phyloP scores from a whole-genome alignment of 2,329 filamentous ascomycete species.

The Aspergillus sergii region DNA sequence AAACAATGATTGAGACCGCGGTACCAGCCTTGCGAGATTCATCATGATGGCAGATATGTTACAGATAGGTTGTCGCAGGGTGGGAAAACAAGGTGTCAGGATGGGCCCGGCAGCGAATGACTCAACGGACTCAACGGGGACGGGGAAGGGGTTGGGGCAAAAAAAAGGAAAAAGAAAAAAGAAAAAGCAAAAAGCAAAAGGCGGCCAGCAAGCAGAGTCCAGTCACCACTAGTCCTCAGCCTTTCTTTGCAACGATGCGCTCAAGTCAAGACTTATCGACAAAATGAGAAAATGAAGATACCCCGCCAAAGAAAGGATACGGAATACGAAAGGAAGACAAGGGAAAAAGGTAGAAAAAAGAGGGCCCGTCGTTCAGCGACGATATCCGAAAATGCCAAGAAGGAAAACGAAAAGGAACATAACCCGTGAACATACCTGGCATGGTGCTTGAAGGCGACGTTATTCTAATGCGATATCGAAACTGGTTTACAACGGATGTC shows the following conservation, averaged over 20 bases:
- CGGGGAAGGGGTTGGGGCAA: not conserved
- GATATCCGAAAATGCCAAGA: conserved; percentile 14
- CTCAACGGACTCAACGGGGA: conserved; percentile 1
- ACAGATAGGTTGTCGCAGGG: conserved; percentile 1
- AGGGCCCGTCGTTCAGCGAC: conserved; percentile 3
- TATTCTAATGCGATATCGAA: not conserved
- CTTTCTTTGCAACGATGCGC: not conserved
- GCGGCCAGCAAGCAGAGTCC: not conserved
- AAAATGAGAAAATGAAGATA: not conserved
- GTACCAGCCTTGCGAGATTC: conserved; percentile 26
- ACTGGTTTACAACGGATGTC: not conserved
- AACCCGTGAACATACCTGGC: conserved; percentile 7
- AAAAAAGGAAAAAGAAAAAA: conserved; percentile 5
- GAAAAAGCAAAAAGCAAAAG: conserved; percentile 8
- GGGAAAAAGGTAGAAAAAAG: conserved; percentile 1
- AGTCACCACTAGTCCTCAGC: not conserved
- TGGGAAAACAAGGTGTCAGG: conserved; percentile 3
- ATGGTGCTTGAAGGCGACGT: not conserved
- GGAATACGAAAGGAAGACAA: conserved; percentile 1
- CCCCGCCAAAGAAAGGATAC: not conserved
- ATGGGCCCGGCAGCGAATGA: not conserved
- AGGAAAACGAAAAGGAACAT: conserved; percentile 1
- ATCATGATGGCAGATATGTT: conserved; percentile 21
- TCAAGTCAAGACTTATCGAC: not conserved
- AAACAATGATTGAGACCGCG: conserved; percentile 20